Evolutionary conservation across 2,329 filamentous ascomycete species (phyloP).

Genomic region (Epichloe sylvatica): DNA sequence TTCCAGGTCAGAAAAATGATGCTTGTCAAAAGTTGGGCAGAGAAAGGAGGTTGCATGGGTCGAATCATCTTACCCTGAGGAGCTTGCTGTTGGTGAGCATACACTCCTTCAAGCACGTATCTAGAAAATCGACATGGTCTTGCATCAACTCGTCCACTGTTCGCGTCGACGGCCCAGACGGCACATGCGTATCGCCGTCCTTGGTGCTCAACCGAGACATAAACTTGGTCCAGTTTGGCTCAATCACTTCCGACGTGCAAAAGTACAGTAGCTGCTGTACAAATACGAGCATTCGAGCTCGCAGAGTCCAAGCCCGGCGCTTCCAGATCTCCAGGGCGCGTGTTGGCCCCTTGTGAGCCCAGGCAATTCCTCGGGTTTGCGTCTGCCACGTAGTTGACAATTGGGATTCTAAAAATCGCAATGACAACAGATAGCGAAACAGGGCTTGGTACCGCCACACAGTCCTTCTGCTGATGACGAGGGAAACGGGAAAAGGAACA

Average conservation of each 20-base stretch:
- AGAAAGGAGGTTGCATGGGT: neutral
- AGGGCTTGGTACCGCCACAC: conserved; percentile 93
- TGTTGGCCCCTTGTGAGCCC: conserved; percentile 67
- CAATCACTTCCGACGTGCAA: conserved; percentile 91
- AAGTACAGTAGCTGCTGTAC: conserved; percentile 95
- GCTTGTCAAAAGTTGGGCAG: neutral
- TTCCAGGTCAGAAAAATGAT: conserved; percentile 5
- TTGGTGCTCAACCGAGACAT: conserved; percentile 70
- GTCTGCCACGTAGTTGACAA: conserved; percentile 82
- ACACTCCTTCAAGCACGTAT: conserved; percentile 95
- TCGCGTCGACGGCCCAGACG: conserved; percentile 23
- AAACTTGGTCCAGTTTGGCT: conserved; percentile 89
- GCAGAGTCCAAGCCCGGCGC: conserved; percentile 75
- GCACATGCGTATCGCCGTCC: conserved; percentile 24
- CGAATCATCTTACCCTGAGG: conserved; percentile 50
- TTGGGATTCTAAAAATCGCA: conserved; percentile 79
- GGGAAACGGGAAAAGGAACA: conserved; percentile 86
- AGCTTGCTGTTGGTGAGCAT: conserved; percentile 97
- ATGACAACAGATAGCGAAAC: conserved; percentile 82
- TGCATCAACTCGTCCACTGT: conserved; percentile 98
- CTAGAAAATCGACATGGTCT: conserved; percentile 94
- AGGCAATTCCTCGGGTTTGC: conserved; percentile 66
- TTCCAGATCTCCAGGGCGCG: conserved; percentile 81
- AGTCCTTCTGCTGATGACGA: conserved; percentile 92
- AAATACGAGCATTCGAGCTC: conserved; percentile 90